Conservation (phyloP, 257 asterid genomes). For the Capsicum rhomboideum region DNA sequence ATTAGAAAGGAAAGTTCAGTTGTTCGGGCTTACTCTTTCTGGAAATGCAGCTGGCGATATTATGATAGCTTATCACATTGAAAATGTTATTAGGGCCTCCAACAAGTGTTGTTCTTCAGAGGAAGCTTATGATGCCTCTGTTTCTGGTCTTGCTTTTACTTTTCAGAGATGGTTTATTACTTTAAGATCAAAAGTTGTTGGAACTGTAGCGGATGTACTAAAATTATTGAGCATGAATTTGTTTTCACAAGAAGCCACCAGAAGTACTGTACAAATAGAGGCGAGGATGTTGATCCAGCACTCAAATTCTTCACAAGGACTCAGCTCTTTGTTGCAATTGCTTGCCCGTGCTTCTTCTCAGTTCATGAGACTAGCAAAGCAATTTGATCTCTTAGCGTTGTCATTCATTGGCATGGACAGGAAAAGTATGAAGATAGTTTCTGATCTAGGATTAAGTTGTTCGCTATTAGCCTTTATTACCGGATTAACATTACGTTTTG, state of each 20-base stretch:
- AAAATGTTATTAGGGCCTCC: constrained; percentile 35
- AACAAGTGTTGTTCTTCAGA: constrained; percentile 31
- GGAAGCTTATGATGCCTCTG: constrained; percentile 39
- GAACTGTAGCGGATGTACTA: constrained; percentile 33
- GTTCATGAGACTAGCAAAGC: constrained; percentile 49
- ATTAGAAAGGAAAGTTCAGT: constrained; percentile 53
- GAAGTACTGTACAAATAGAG: constrained; percentile 15
- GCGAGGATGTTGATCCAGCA: constrained; percentile 11
- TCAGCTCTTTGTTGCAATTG: constrained; percentile 22
- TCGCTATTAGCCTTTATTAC: constrained; percentile 76
- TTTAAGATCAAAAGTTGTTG: constrained; percentile 48
- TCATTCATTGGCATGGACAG: constrained; percentile 58
- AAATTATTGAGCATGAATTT: constrained; percentile 29
- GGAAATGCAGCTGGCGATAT: constrained; percentile 15
- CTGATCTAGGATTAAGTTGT: constrained; percentile 63
- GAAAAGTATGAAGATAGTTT: constrained; percentile 41
- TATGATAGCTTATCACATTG: constrained; percentile 13
- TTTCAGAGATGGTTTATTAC: constrained; percentile 76
- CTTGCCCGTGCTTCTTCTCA: constrained; percentile 33
- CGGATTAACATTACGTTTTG: constrained; percentile 41
- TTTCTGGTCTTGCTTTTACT: constrained; percentile 18
- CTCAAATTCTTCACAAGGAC: constrained; percentile 5
- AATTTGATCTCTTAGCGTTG: constrained; percentile 49
- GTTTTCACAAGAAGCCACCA: constrained; percentile 14
- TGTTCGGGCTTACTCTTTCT: constrained; percentile 8